These are phyloP conservation scores for Circinella umbellata DNA, from an alignment of 371 early-diverging fungal genomes.

Conservation along the genomic window DNA sequence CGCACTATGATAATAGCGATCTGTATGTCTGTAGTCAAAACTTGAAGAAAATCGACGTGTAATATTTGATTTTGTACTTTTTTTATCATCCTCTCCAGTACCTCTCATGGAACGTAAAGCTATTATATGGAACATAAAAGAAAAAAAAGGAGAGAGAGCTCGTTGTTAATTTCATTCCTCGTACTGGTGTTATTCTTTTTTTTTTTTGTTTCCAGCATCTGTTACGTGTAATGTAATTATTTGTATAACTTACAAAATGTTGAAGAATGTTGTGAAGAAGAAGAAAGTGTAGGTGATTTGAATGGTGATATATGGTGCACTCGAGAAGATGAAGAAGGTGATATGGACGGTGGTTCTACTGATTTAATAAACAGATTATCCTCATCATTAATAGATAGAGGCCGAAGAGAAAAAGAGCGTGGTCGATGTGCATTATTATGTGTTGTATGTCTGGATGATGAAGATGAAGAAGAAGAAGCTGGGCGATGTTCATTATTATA, in stretches of 20 bases:
- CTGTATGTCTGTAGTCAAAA: conserved; percentile 12
- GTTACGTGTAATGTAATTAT: too few species aligned
- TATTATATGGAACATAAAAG: conserved; percentile 15
- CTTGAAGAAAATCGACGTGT: conserved; percentile 9
- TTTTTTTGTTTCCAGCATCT: too few species aligned
- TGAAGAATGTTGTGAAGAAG: conserved; percentile 47
- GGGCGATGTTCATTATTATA: neutral
- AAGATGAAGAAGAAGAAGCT: too few species aligned
- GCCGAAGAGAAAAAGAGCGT: neutral
- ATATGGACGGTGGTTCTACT: conserved; percentile 20
- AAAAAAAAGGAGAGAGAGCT: neutral
- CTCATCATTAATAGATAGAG: neutral
- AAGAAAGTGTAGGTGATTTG: conserved; percentile 71
- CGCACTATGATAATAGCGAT: conserved; percentile 7
- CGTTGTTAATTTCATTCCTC: too few species aligned
- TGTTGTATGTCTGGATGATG: neutral
- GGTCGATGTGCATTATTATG: neutral
- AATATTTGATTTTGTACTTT: neutral
- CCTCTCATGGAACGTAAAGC: conserved; percentile 16
- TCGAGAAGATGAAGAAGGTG: conserved; percentile 4
- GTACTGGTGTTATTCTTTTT: too few species aligned
- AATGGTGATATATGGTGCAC: conserved; percentile 62
- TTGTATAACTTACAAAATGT: conserved; percentile 32
- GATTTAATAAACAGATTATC: neutral
- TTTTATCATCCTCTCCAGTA: conserved; percentile 15